Conservation (phyloP, 176 grass and related monocot genomes). For the Bothriochloa decipiens region DNA sequence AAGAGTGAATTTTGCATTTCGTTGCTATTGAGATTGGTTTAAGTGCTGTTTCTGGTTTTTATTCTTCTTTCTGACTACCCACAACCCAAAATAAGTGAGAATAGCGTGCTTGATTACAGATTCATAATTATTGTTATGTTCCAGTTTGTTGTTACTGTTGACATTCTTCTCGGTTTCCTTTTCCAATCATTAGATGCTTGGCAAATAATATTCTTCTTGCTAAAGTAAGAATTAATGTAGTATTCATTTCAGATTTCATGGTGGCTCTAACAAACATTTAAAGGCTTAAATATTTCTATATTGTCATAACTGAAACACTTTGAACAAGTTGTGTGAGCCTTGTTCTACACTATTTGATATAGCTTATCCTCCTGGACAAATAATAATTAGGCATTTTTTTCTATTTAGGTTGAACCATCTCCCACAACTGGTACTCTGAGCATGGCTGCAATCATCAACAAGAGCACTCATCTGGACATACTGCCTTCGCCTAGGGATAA, state of each 20-base stretch:
- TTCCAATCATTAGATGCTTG: conserved; percentile 12
- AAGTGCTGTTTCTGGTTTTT: background rate
- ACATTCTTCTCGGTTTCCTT: background rate
- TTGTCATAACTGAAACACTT: background rate
- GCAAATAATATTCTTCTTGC: conserved; percentile 20
- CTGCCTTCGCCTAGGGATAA: conserved; percentile 71
- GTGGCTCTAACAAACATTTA: background rate
- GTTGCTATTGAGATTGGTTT: background rate
- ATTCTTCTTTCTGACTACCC: conserved; percentile 16
- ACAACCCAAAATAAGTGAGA: conserved; percentile 23
- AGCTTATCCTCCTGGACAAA: conserved; percentile 19
- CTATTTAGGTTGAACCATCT: conserved; percentile 92
- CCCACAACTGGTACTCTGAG: conserved; percentile 92
- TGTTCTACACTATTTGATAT: background rate
- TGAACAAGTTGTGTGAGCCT: background rate
- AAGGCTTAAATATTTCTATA: background rate
- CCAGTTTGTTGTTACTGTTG: conserved; percentile 11
- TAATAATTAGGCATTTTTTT: conserved; percentile 32
- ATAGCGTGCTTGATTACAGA: conserved; percentile 9
- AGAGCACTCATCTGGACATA: conserved; percentile 49
- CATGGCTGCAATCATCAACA: conserved; percentile 73
- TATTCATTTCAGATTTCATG: background rate
- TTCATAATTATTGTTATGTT: conserved; percentile 18
- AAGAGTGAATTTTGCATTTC: conserved; percentile 10
- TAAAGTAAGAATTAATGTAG: background rate